Base-by-base conservation (phyloP, 108 stramenopile genomes). In the Nitzschia palea region DNA sequence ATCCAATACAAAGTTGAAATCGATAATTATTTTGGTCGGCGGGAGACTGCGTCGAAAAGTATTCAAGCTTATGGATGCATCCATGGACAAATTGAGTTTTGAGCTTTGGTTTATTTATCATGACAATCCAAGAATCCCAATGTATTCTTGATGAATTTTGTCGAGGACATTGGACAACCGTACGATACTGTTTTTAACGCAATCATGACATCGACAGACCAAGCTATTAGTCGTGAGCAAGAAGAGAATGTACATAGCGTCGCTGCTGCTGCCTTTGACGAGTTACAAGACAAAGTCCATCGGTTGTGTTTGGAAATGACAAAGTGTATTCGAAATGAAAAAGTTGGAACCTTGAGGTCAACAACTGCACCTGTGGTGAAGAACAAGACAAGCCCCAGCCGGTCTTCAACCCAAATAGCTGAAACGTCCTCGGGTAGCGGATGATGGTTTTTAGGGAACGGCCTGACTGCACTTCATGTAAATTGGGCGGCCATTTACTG, bases 61-160 rank as follows among this genome's bases (percentile, higher is more conserved):
- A 15, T 53, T 65, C 26, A 51, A 48, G 2, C 17, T 65, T 8
- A 32, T 65, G 2, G 65, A 65, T 65, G 65, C 65, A 4, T 40
- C 45, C 0, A 44, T 65, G 8, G 65, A 65, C 35, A 65, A 65
- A 23, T 31, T 53, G 25, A 48, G 45, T 37, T 65, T 48, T 36
- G 65, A 65, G 40, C 32, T 65, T 25, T 65, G 65, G 65, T 48
- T 65, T 26, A 65, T 65, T 4, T 65, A 65, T 26, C 48, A 65
- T 23, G 65, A 48, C 23, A 53, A 48, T 40, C 65, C 65, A 17
- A 54, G 29, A 65, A 65, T 25, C 65, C 65, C 10, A 65, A 65
- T 36, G 51, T 65, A 20, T 65, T 65, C 32, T n/a, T 65, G 52
- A 25, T 54, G 37, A 27, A 47, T 31, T 65, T 34, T 26, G 65